Percentiles rank a stretch among this genome's conserved stretches.
Evolutionary conservation across 306 rosid genomes (phyloP).

Genomic region (Gastrolobium bilobum): DNA sequence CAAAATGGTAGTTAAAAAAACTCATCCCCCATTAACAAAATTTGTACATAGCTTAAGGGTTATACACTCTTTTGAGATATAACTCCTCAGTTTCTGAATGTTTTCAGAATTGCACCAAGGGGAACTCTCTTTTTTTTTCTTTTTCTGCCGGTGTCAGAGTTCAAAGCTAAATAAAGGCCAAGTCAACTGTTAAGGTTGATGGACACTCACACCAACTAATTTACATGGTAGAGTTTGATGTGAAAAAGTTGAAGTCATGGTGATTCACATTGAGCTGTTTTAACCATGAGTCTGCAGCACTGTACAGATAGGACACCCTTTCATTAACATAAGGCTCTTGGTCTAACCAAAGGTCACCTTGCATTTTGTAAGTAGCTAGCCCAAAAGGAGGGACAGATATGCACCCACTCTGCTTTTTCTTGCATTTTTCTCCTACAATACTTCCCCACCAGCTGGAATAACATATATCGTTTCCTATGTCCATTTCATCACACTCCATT

Average conservation of each 20-base stretch:
- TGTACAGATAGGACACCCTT: slow-evolving; percentile 53
- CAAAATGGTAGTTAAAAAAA: slow-evolving; percentile 3
- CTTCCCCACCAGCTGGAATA: slow-evolving; percentile 27
- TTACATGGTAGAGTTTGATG: slow-evolving; percentile 54
- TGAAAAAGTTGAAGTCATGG: slow-evolving; percentile 86
- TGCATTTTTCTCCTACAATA: slow-evolving; percentile 24
- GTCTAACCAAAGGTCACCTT: slow-evolving; percentile 70
- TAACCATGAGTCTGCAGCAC: slow-evolving; percentile 87
- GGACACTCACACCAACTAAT: slow-evolving; percentile 1
- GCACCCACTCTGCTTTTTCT: slow-evolving; percentile 15
- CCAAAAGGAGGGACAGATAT: slow-evolving; percentile 72
- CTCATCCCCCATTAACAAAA: slow-evolving; percentile 7
- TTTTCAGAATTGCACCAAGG: slow-evolving; percentile 38
- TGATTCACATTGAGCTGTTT: slow-evolving; percentile 75
- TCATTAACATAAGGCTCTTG: slow-evolving; percentile 61
- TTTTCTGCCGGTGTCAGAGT: slow-evolving; percentile 40
- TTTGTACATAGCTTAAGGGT: slow-evolving; percentile 38
- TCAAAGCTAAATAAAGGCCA: slow-evolving; percentile 34
- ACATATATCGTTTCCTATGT: slow-evolving; percentile 30
- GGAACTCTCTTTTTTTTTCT: slow-evolving; percentile 4
- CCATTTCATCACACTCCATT: slow-evolving; percentile 42
- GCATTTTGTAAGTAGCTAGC: slow-evolving; percentile 73
- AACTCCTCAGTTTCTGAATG: slow-evolving; percentile 42
- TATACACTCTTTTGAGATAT: slow-evolving; percentile 39
- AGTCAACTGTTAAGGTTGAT: slow-evolving; percentile 8